phyloP scores from a whole-genome alignment of 2,329 filamentous ascomycete genomes.

The Knoxdaviesia capensis region DNA sequence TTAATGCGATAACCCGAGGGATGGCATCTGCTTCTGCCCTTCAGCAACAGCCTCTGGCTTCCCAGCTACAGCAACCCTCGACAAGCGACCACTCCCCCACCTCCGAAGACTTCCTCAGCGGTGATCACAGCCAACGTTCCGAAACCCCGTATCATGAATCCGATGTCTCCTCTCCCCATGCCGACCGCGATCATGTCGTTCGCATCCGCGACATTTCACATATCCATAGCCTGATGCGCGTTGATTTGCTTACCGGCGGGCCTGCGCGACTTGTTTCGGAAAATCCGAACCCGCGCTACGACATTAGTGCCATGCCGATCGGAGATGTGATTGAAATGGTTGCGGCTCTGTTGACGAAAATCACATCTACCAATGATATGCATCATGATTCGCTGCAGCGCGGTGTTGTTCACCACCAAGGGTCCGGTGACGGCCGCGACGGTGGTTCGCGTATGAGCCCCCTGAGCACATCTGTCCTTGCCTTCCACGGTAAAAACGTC shows the following conservation, averaged over 20 bases:
- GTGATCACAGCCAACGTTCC: too few species aligned
- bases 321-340: slow-evolving; percentile 98
- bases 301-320: slow-evolving; percentile 95
- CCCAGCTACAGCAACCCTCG: too few species aligned
- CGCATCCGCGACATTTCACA: slow-evolving; percentile 78
- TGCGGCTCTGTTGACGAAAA: slow-evolving; percentile 85
- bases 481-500: slow-evolving; percentile 96
- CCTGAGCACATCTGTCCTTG: slow-evolving; percentile 50
- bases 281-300: slow-evolving; percentile 46
- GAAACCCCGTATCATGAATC: too few species aligned
- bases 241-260: slow-evolving; percentile 44
- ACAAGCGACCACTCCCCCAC: too few species aligned
- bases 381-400: slow-evolving; percentile 85
- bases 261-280: background rate
- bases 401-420: slow-evolving; percentile 36
- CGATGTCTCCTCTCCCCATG: too few species aligned
- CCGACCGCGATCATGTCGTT: slow-evolving; percentile 30
- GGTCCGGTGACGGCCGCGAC: slow-evolving; percentile 21
- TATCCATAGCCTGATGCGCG: slow-evolving; percentile 70
- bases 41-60: too few species aligned
- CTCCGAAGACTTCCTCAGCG: too few species aligned
- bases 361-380: slow-evolving; percentile 86
- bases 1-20: too few species aligned
- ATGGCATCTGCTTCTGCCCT: too few species aligned
- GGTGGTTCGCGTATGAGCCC: slow-evolving; percentile 34